Conservation (phyloP, 306 rosid species). For the Prinsepia uniflora region DNA sequence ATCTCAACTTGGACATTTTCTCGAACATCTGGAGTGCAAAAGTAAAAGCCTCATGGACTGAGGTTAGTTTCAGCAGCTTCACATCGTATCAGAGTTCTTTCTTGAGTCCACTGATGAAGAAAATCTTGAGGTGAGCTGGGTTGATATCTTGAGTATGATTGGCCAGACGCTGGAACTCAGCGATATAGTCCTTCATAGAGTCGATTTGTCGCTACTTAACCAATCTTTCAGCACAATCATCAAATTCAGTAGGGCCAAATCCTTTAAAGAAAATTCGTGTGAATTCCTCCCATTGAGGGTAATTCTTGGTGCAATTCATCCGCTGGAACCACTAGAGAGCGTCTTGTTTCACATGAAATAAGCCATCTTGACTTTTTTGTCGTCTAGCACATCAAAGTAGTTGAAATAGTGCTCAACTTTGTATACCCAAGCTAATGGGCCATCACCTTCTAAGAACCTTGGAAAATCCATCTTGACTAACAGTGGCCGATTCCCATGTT, state of each 20-base stretch:
- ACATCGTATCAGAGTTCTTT: neutral
- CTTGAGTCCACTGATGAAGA: neutral
- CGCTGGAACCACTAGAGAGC: neutral
- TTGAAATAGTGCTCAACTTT: neutral
- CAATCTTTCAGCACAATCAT: neutral
- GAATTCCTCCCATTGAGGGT: neutral
- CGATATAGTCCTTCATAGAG: neutral
- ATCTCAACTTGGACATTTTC: neutral
- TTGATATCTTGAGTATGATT: neutral
- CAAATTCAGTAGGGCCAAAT: neutral
- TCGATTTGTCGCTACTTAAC: neutral
- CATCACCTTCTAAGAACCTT: neutral
- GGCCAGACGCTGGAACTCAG: neutral
- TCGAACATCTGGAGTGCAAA: neutral
- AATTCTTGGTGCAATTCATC: neutral
- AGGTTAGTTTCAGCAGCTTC: neutral
- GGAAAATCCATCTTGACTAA: neutral
- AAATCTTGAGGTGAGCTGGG: neutral
- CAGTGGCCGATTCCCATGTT: too few species aligned
- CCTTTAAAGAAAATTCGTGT: neutral
- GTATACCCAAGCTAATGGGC: neutral
- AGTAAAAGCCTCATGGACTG: neutral
- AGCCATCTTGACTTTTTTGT: neutral
- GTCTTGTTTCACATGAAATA: neutral
- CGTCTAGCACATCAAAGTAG: neutral